A percentile compares a stretch with the other conserved stretches of the same genome.
These are phyloP conservation scores for Tolypocladium cylindrosporum DNA, from an alignment of 2,329 filamentous ascomycete species.

Conservation along the genomic window DNA sequence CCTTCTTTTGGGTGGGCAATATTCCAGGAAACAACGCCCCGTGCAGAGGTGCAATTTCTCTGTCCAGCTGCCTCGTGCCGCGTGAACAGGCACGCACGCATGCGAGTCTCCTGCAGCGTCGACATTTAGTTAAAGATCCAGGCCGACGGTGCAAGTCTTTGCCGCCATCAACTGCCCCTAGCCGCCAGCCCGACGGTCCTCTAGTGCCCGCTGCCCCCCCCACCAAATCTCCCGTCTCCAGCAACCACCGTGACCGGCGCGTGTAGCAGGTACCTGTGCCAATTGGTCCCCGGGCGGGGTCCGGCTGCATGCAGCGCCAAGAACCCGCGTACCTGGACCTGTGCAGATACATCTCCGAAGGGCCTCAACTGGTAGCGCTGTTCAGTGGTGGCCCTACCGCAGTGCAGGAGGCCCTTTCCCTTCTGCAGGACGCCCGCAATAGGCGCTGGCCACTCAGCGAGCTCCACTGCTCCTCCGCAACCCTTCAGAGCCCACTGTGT, in stretches of 20 bases:
- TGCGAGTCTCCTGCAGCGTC: not conserved
- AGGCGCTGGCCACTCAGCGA: slow-evolving; percentile 5
- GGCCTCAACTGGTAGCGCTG: not conserved
- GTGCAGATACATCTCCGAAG: not conserved
- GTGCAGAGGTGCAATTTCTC: not conserved
- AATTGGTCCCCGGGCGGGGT: not conserved
- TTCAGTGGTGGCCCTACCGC: not conserved
- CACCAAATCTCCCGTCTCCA: not conserved
- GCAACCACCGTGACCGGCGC: not conserved
- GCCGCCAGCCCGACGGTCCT: not conserved
- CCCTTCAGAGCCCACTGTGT: not conserved
- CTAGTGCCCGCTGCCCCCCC: not conserved
- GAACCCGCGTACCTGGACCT: not conserved
- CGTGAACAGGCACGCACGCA: not conserved
- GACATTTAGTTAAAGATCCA: not conserved
- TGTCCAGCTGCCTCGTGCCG: not conserved
- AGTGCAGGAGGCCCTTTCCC: not conserved
- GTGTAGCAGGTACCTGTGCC: not conserved
- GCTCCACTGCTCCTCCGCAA: slow-evolving; percentile 5
- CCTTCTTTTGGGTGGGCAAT: too few species aligned
- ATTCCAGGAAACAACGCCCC: too few species aligned
- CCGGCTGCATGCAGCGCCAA: not conserved
- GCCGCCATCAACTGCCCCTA: not conserved
- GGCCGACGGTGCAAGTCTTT: not conserved
- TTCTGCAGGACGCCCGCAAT: not conserved